A percentile compares a stretch with the other conserved stretches of the same genome.
Evolutionary conservation across 2,329 filamentous ascomycete genomes (phyloP).

Genomic region (Colletotrichum theobromicola): DNA sequence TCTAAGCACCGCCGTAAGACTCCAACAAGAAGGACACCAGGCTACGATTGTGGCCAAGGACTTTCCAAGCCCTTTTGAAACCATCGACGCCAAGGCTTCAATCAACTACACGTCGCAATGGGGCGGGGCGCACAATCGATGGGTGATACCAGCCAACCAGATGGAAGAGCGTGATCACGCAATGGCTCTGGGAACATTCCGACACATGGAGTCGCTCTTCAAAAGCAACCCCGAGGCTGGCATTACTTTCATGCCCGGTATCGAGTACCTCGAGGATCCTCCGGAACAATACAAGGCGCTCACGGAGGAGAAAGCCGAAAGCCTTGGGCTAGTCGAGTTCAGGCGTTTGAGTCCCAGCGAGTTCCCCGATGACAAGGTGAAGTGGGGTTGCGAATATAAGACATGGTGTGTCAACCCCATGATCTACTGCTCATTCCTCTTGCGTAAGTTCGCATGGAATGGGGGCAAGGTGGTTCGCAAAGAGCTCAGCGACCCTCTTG

Average conservation of each 20-base stretch:
- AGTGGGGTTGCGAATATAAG: constrained; percentile 55
- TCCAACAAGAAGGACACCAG: constrained; percentile 43
- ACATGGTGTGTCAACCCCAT: constrained; percentile 62
- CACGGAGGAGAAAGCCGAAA: constrained; percentile 32
- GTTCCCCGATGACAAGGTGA: constrained; percentile 44
- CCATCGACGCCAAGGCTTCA: constrained; percentile 40
- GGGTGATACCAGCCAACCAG: constrained; percentile 36
- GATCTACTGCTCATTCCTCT: constrained; percentile 54
- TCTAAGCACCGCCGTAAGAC: constrained; percentile 51
- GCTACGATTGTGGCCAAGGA: constrained; percentile 52
- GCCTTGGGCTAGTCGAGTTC: constrained; percentile 42
- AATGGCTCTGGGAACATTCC: constrained; percentile 47
- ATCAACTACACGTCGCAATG: constrained; percentile 63
- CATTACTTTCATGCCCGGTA: constrained; percentile 52
- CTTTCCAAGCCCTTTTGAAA: constrained; percentile 52
- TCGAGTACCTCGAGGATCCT: constrained; percentile 58
- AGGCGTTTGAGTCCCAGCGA: constrained; percentile 38
- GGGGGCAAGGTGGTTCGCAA: constrained; percentile 39
- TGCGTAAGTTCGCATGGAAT: constrained; percentile 43
- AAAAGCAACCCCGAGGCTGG: constrained; percentile 42
- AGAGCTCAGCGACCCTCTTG: constrained; percentile 39
- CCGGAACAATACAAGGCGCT: constrained; percentile 42
- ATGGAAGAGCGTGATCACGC: constrained; percentile 44
- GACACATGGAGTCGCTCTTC: constrained; percentile 41
- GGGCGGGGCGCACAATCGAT: constrained; percentile 62